Conservation (phyloP, 1,284 basidiomycete genomes). For the Boletellus sp. region DNA sequence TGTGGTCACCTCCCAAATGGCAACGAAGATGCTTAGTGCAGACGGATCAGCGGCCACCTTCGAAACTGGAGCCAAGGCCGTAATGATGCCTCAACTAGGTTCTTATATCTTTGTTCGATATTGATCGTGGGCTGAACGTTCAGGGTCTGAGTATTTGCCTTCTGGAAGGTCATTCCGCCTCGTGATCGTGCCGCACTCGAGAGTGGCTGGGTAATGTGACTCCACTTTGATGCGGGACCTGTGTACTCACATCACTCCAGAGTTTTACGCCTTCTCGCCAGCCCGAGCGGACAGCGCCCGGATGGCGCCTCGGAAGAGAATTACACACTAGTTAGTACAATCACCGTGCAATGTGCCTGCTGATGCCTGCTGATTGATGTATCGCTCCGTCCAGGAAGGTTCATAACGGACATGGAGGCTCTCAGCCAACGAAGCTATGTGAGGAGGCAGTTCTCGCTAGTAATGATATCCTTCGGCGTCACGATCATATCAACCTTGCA, state of each 20-base stretch:
- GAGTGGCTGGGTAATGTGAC: constrained; percentile 30
- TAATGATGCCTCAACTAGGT: constrained; percentile 67
- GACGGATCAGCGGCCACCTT: constrained; percentile 63
- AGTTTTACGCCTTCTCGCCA: constrained; percentile 31
- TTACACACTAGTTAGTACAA: constrained; percentile 27
- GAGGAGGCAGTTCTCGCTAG: constrained; percentile 11
- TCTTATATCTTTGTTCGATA: constrained; percentile 12
- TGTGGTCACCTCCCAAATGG: constrained; percentile 62
- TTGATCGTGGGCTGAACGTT: constrained; percentile 3
- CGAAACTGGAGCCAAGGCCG: constrained; percentile 55
- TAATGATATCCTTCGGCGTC: constrained; percentile 45
- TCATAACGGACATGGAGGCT: constrained; percentile 23
- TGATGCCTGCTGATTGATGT: constrained; percentile 8
- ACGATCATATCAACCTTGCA: constrained; percentile 67
- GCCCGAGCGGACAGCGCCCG: constrained; percentile 20
- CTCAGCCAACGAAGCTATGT: constrained; percentile 14
- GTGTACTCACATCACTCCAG: constrained; percentile 21
- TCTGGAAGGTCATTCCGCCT: constrained; percentile 34
- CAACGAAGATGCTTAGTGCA: constrained; percentile 58
- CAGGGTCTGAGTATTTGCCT: constrained; percentile 36
- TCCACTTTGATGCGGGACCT: constrained; percentile 13
- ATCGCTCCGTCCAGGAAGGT: constrained; percentile 11
- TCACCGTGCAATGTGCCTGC: constrained; percentile 19
- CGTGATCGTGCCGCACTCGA: constrained; percentile 26
- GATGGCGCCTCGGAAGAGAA: constrained; percentile 18